Evolutionary conservation across 345 rosid genomes (phyloP), one percentile per base, ranked within the genome.

Genomic region (Camelina laxa): DNA sequence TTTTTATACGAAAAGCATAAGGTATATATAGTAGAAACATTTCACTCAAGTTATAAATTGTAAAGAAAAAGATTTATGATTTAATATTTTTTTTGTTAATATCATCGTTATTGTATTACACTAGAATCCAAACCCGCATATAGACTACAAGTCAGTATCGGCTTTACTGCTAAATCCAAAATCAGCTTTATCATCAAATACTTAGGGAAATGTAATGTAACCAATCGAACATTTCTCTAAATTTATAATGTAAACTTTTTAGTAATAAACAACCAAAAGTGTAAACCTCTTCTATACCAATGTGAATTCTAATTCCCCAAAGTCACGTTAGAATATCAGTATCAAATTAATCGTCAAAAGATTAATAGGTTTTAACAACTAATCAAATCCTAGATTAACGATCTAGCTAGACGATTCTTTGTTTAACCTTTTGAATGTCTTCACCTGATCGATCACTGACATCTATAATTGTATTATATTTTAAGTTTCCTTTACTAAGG

Each of bases 401-500:
- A 60, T 12, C 4, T 24, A 60, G 67, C 7, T 24, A 60, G 67
- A 41, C 35, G 36, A 22, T 17, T 61, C 8, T 10, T 10, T 9
- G 15, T 9, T 3, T 66, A 20, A 31, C 20, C n/a, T 51, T 41
- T 53, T 53, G 45, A 51, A 11, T 55, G 13, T 55, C 5, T 55
- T 21, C 20, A 36, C 22, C 15, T 62, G 11, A 60, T 24, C 19
- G 11, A 57, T 66, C n/a, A 35, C 60, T 61, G 57, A 24, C 67
- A 24, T 14, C 17, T 64, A 36, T 33, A 14, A 7, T 24, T 55
- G 36, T 55, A 17, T 42, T 17, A 16, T 33, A 22, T 69, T 21
- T 41, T 30, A 41, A 6, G 39, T 42, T 67, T 39, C 14, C 9
- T 38, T 17, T 44, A 22, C 55, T 30, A 79, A 48, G 65, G 59